Base-by-base conservation (phyloP, 768 basidiomycete species). In the Amanita subjunquillea region DNA sequence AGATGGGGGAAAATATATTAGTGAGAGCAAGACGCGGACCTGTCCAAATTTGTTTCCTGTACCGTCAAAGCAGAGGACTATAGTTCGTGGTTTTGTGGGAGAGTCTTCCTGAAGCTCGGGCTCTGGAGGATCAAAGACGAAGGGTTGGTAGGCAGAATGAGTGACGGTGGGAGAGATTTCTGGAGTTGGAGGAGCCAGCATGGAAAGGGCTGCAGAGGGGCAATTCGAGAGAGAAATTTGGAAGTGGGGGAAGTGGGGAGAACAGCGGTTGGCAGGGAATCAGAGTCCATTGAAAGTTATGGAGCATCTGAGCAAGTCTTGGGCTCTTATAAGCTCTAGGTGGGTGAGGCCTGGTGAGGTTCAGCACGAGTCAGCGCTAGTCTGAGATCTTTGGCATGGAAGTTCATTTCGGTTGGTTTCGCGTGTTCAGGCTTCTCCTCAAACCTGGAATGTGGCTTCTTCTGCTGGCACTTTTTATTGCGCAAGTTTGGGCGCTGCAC, bases 401-500 rank as follows among this genome's bases (percentile, higher is more conserved):
- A 8, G 29, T 30, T 30, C 29, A 30, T 30, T 30, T 30, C 29
- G 27, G 3, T 25, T 25, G 23, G 2, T 25, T 25, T 25, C 23
- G 4, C 17, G 17, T 17, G 17, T 17, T 17, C 17, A 17, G 17
- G 23, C 23, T 2, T 2, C 23, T 29, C 27, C 30, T 17, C 17
- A 17, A 17, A 17, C 17, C 1, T 30, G 9, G 2, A 3, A 30
- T 30, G 30, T 30, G 30, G 30, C 30, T 8, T 30, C 30, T 30
- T 30, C 30, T 30, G 30, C 30, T 30, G 8, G 30, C 30, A 30
- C 30, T 30, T 5, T 43, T 43, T 22, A 8, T 32, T 10, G 40
- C 29, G 1, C 39, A 37, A 8, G 54, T 57, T 23, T 67, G 62
- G 54, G 83, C 83, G 25, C 66, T 87, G 32, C 83, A 87, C 55